Evolutionary conservation across 148 eudicot species (phyloP).

Genomic region (Chenopodium berlandieri): DNA sequence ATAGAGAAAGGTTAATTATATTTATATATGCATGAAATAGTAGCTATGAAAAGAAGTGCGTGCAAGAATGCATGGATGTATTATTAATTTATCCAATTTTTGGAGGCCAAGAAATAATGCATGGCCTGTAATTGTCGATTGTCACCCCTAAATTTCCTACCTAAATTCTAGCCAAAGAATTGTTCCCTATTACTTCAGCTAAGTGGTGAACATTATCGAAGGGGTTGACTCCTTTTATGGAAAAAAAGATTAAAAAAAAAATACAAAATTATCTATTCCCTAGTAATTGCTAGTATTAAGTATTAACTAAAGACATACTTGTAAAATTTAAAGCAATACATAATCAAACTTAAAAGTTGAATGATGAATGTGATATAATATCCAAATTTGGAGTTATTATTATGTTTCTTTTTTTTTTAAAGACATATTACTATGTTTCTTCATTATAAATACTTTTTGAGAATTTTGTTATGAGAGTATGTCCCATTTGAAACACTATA

Average conservation of each 20-base stretch:
- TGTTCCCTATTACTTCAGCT: not conserved
- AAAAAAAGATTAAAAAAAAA: no score
- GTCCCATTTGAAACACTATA: no score
- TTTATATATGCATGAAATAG: not conserved
- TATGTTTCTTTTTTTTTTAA: no score
- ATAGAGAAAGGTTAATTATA: not conserved
- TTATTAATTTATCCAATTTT: not conserved
- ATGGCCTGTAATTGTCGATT: not conserved
- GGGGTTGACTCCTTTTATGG: not conserved
- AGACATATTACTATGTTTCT: no score
- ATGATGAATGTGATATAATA: no score
- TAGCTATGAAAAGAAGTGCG: not conserved
- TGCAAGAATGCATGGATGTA: constrained; percentile 4
- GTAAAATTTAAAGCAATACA: no score
- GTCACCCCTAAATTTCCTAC: not conserved
- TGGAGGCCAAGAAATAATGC: not conserved
- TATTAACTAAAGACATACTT: no score
- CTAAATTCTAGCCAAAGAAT: not conserved
- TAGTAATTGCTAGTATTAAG: no score
- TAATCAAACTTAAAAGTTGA: no score
- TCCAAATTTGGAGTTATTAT: not conserved
- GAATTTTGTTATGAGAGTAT: no score
- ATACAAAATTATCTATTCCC: no score
- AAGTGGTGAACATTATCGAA: constrained; percentile 21
- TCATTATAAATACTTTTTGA: no score